These are phyloP conservation scores for Gaeumannomyces tritici DNA, from an alignment of 2,329 filamentous ascomycete genomes.

Conservation along the genomic window DNA sequence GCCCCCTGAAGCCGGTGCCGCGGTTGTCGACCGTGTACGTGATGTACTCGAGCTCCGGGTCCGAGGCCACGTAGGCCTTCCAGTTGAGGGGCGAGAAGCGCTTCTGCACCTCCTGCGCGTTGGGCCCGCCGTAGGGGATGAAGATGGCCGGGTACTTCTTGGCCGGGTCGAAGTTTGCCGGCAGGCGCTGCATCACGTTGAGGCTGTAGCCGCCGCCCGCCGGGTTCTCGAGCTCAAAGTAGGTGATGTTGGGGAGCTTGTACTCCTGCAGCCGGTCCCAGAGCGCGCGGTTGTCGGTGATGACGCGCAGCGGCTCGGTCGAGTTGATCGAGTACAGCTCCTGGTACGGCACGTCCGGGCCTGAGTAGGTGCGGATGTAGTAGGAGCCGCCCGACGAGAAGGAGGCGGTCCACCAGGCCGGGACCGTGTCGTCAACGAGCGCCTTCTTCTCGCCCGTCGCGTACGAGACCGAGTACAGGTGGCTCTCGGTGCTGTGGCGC, in stretches of 20 bases:
- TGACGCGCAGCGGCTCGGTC: conserved; percentile 48
- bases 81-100: conserved; percentile 71
- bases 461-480: conserved; percentile 82
- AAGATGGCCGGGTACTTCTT: conserved; percentile 92
- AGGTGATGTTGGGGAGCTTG: conserved; percentile 74
- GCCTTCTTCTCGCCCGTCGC: conserved; percentile 65
- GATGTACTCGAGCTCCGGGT: conserved; percentile 66
- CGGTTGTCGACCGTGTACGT: conserved; percentile 92
- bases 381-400: conserved; percentile 80
- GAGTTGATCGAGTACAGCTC: conserved; percentile 59
- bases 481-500: conserved; percentile 78
- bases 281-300: conserved; percentile 54
- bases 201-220: conserved; percentile 64
- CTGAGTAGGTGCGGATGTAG: conserved; percentile 70
- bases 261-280: conserved; percentile 70
- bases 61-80: conserved; percentile 75
- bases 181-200: conserved; percentile 73
- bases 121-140: conserved; percentile 87
- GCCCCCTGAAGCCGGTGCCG: conserved; percentile 84
- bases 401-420: conserved; percentile 72
- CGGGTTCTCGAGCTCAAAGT: conserved; percentile 66
- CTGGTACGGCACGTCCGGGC: conserved; percentile 83
- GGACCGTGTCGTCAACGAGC: conserved; percentile 61
- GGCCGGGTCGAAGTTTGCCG: conserved; percentile 74
- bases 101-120: conserved; percentile 84